Percentiles rank a stretch among this genome's conserved stretches.
Evolutionary conservation across 768 basidiomycete species (phyloP).

Genomic region (Lepiota subincarnata): DNA sequence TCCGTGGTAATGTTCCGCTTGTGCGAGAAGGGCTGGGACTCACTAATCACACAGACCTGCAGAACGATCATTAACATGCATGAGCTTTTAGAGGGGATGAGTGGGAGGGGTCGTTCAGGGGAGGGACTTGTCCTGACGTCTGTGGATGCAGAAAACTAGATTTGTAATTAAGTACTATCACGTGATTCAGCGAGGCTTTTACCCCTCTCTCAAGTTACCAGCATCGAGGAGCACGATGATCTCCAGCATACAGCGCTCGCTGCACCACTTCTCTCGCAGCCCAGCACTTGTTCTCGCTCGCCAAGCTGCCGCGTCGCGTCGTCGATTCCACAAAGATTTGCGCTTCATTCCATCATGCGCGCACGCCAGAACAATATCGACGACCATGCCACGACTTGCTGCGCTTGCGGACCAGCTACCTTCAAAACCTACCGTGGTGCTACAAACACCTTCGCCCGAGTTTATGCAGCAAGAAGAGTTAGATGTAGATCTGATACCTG

Average conservation of each 20-base stretch:
- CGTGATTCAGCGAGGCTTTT: background rate
- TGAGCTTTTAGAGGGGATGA: background rate
- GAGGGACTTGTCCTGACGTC: background rate
- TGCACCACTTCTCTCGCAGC: background rate
- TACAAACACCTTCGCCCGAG: constrained; percentile 46
- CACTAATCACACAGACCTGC: background rate
- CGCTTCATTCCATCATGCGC: background rate
- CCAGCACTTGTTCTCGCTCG: background rate
- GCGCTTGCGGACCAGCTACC: constrained; percentile 40
- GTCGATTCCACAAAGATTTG: background rate
- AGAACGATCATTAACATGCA: constrained; percentile 13
- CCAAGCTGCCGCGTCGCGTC: background rate
- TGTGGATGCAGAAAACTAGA: background rate
- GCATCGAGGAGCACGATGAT: background rate
- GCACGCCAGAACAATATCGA: constrained; percentile 16
- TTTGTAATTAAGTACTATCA: background rate
- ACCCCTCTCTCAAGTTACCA: background rate
- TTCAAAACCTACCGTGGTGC: constrained; percentile 42
- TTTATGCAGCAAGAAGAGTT: constrained; percentile 60
- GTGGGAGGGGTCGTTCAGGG: background rate
- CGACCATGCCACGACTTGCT: constrained; percentile 23
- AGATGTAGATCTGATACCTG: constrained; percentile 54
- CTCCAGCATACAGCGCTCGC: constrained; percentile 2
- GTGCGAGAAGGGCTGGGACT: background rate
- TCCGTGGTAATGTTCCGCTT: constrained; percentile 7